Evolutionary conservation across 331 rosid species (phyloP).

Genomic region (Cydonia oblonga): DNA sequence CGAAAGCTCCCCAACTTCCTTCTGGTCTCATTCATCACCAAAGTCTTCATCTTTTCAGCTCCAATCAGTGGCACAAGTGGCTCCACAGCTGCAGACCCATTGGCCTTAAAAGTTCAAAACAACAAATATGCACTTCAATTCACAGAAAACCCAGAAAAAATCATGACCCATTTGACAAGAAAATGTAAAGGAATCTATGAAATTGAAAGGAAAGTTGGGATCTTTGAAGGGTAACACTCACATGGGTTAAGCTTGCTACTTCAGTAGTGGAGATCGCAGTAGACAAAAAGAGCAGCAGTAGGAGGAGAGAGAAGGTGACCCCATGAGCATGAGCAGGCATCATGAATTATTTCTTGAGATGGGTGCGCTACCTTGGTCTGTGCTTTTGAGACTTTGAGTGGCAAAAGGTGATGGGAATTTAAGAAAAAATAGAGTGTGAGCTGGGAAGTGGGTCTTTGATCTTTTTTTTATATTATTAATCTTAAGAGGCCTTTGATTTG

Average conservation of each 20-base stretch:
- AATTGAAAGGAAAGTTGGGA: slow-evolving; percentile 3
- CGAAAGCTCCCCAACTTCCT: slow-evolving; percentile 76
- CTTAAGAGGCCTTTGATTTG: not conserved
- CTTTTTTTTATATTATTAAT: too few relatives aligned
- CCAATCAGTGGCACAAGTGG: slow-evolving; percentile 56
- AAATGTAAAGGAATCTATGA: slow-evolving; percentile 17
- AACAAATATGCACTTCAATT: slow-evolving; percentile 25
- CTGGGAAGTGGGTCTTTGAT: slow-evolving; percentile 11
- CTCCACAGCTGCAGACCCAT: slow-evolving; percentile 37
- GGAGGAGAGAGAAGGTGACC: slow-evolving; percentile 47
- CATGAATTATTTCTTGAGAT: slow-evolving; percentile 23
- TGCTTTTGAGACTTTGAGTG: slow-evolving; percentile 3
- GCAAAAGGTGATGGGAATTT: slow-evolving; percentile 17
- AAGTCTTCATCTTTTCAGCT: slow-evolving; percentile 43
- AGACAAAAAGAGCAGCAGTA: slow-evolving; percentile 43
- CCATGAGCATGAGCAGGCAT: slow-evolving; percentile 35
- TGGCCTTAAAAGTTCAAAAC: slow-evolving; percentile 34
- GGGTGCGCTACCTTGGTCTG: slow-evolving; percentile 9
- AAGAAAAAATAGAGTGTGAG: slow-evolving; percentile 10
- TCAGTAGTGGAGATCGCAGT: slow-evolving; percentile 21
- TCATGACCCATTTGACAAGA: not conserved
- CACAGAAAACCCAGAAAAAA: slow-evolving; percentile 26
- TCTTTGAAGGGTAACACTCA: slow-evolving; percentile 27
- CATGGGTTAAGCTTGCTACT: slow-evolving; percentile 44
- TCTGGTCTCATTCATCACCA: slow-evolving; percentile 71